phyloP scores from a whole-genome alignment of 257 asterid genomes.

The Solanum neorickii region DNA sequence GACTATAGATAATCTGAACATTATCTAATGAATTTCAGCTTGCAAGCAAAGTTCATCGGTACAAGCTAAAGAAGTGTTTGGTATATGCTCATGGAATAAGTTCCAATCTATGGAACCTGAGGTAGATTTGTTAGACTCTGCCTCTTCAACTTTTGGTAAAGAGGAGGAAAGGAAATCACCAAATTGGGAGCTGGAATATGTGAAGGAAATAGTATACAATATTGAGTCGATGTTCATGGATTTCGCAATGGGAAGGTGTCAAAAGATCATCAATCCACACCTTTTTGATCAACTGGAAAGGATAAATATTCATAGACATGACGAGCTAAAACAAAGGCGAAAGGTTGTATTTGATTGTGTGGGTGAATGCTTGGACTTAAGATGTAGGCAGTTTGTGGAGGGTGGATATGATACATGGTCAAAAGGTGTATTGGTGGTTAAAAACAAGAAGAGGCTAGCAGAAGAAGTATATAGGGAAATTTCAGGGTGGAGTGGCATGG shows the following conservation, averaged over 20 bases:
- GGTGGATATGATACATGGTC: slow-evolving; percentile 54
- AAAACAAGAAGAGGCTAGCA: slow-evolving; percentile 46
- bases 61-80: slow-evolving; percentile 43
- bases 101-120: slow-evolving; percentile 31
- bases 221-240: slow-evolving; percentile 47
- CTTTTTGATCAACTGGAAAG: slow-evolving; percentile 47
- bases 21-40: slow-evolving; percentile 27
- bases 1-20: not conserved
- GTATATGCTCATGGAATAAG: slow-evolving; percentile 19
- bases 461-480: slow-evolving; percentile 57
- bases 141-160: slow-evolving; percentile 40
- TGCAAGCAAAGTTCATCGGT: slow-evolving; percentile 52
- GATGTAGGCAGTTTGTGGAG: slow-evolving; percentile 27
- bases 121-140: slow-evolving; percentile 69
- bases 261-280: slow-evolving; percentile 28
- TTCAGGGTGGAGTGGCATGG: slow-evolving; percentile 42
- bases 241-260: slow-evolving; percentile 43
- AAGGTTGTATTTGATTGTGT: slow-evolving; percentile 60
- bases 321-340: slow-evolving; percentile 20
- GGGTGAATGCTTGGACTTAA: slow-evolving; percentile 51
- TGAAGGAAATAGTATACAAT: slow-evolving; percentile 46
- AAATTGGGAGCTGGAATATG: slow-evolving; percentile 52
- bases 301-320: slow-evolving; percentile 5
- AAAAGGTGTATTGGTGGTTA: slow-evolving; percentile 34
- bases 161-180: slow-evolving; percentile 7